Evolutionary conservation across 2,329 filamentous ascomycete species (phyloP), one percentile per base, ranked within the genome.

Genomic region (Rutstroemia sp.): DNA sequence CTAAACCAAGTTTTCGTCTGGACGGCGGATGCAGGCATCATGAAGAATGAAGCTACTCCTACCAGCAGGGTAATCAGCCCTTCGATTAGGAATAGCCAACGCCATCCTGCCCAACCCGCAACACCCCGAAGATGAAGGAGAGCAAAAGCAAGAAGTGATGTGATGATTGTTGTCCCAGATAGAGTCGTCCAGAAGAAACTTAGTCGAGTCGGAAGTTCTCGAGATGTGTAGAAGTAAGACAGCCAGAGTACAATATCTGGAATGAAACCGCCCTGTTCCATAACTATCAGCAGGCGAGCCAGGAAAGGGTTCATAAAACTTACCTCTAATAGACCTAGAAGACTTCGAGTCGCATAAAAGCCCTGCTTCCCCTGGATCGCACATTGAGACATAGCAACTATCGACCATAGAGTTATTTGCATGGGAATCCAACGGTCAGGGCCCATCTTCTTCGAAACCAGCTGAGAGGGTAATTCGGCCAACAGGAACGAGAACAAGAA

Each of bases 161-260:
- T 61, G 12, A 66, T 51, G 12, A 67, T 65, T 5, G 50, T 58
- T 2, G 64, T 64, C n/a, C 48, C 25, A 2, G 9, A 79, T n/a
- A 86, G 81, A 0, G 84, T 78, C 0, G 82, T 81, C 87, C 87
- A 91, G 71, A 90, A 90, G 69, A 77, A 81, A 62, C 81, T 81
- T 0, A 91, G 72, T 1, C 88, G 79, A 10, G 79, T 77, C 0
- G 87, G 85, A 0, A 92, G 73, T 67, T 91, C 88, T 52, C 77
- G 77, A 0, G 81, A 81, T 47, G 82, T 90, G 72, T 90, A 92
- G 70, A 86, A 92, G 69, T 91, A 91, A 3, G 81, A 84, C 5
- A 89, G 74, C 69, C 86, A 90, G 0, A 87, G 72, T 14, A 87
- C 78, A 21, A 81, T 81, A 58, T 83, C 81, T 0, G 82, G 81